Evolutionary conservation across 1,284 basidiomycete genomes (phyloP).

Genomic region (Tetrapyrgos nigripes): DNA sequence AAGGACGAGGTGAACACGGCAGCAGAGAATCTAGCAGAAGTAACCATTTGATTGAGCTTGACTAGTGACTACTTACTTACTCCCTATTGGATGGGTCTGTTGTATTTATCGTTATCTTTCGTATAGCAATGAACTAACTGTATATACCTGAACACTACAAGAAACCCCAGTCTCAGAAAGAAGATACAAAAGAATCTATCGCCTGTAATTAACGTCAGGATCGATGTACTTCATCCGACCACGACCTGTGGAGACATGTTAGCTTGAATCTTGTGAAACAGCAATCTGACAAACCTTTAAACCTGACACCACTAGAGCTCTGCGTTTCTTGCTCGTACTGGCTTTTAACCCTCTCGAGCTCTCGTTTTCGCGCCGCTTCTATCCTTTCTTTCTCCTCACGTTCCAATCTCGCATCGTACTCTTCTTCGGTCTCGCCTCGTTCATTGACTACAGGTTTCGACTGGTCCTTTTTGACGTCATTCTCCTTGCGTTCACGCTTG

Average conservation of each 20-base stretch:
- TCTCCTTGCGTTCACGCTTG: constrained; percentile 31
- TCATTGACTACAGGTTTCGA: constrained; percentile 19
- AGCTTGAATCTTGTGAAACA: not conserved
- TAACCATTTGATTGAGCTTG: constrained; percentile 31
- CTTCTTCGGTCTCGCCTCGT: constrained; percentile 58
- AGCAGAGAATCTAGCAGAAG: constrained; percentile 48
- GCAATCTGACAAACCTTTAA: constrained; percentile 58
- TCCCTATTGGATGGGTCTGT: not conserved
- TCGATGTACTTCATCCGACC: constrained; percentile 74
- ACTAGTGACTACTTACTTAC: not conserved
- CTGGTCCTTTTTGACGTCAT: constrained; percentile 21
- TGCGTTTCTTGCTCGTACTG: constrained; percentile 43
- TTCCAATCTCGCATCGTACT: constrained; percentile 75
- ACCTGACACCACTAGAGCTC: constrained; percentile 55
- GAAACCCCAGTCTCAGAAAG: not conserved
- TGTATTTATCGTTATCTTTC: constrained; percentile 8
- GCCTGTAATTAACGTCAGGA: constrained; percentile 47
- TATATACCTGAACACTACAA: not conserved
- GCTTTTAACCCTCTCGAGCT: constrained; percentile 57
- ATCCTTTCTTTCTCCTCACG: constrained; percentile 71
- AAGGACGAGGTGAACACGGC: constrained; percentile 34
- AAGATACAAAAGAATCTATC: not conserved
- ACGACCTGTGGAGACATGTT: constrained; percentile 45
- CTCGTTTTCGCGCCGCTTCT: constrained; percentile 50
- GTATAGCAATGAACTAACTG: not conserved